Base-by-base conservation (phyloP, 306 rosid species). In the Glycine soja region DNA sequence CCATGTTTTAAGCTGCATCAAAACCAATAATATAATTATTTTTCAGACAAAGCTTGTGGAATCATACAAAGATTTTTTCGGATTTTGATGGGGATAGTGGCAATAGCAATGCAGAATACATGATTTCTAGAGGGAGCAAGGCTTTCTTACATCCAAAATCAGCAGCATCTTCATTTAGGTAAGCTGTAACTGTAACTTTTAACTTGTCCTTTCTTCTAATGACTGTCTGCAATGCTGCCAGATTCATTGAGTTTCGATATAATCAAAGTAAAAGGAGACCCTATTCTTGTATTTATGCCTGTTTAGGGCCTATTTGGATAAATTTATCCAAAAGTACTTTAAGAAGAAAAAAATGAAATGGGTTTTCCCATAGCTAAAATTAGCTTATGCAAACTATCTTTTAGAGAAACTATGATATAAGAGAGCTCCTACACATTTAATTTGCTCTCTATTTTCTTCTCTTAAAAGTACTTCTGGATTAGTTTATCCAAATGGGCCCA, bases 41-140 rank as follows among this genome's bases (percentile, higher is more conserved):
- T 85, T 87, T 63, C 89, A 89, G 99, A 94, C 84, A 67, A 61
- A 93, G 98, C 71, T 84, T 81, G 77, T 91, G 98, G 97, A 91
- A 95, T 85, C 94, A 95, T 79, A 88, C 98, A 10, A 87, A 75
- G 14, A 63, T 95, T 10, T 95, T 93, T 81, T 95, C 99, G 10
- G 97, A 91, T 80, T 82, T 89, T 70, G 91, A 88, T 42, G 97
- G 85, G 10, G 97, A 91, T 73, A 83, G 78, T 3, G 85, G 82
- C 62, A 80, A 79, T n/a, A 88, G 93, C 78, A 87, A 80, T 81
- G 83, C 69, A 45, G 93, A 88, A 32, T 81, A 87, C 82, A 70
- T 84, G 88, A 83, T 74, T 67, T 80, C 84, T 51, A 74, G 82
- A 72, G 76, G 69, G 82, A 75, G 87, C 75, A 93, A 85, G 58